Base-by-base conservation (phyloP, 371 early-diverging fungal genomes). In the Circinella minor region DNA sequence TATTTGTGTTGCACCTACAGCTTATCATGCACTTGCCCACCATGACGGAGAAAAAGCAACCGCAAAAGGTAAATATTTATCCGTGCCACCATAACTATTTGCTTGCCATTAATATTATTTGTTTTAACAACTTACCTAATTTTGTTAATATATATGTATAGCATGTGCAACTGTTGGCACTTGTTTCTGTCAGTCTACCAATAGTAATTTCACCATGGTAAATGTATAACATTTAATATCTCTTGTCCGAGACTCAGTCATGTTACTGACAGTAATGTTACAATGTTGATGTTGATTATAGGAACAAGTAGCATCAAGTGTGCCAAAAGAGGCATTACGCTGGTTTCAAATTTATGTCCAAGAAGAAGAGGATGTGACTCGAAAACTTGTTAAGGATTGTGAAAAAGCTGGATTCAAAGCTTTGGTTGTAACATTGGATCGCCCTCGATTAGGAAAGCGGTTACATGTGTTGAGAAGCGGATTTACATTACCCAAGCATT, bases 301-400 rank as follows among this genome's bases (percentile, higher is more conserved):
- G 17, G 37, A 49, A 10, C 18, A 66, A n/a, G 68, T 54, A 20
- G 76, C 73, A 4, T 49, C 61, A 20, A 67, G 55, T 55, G 51
- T 60, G n/a, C 79, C 83, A 36, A 18, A 63, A 51, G 73, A 74
- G 47, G 85, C 87, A 55, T 74, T 79, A 15, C 88, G 87, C 73
- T 94, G 90, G 89, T 89, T 92, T 78, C 94, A 94, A 76, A 84
- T 94, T 34, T 94, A 93, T 67, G 90, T 93, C 46, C 87, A 91
- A 76, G 70, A 77, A 62, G 84, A 93, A 67, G 81, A 89, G 15
- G 68, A 73, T 0, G 74, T 88, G 4, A 86, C 91, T 3, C 81
- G 76, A 66, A 46, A 76, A 34, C 72, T 94, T 0, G 84, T 94
- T 8, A 64, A 77, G 36, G 72, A 85, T 6, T 92, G 92, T 13